Evolutionary conservation across 768 basidiomycete species (phyloP).

Genomic region (Termitomyces heimii): DNA sequence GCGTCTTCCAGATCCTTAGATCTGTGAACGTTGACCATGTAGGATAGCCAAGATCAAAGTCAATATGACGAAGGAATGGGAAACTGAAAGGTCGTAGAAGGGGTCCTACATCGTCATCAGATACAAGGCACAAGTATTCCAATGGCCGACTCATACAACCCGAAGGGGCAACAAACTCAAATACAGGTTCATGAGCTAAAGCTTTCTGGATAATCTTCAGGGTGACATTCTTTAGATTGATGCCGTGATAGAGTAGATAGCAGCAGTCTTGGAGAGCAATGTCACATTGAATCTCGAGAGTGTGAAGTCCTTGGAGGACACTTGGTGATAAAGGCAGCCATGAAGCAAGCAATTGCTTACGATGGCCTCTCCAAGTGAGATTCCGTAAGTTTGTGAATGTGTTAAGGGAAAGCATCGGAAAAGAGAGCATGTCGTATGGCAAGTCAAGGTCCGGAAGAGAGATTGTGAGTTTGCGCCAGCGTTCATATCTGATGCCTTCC

Average conservation of each 20-base stretch:
- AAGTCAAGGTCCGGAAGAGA: background rate
- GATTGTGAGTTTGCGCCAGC: background rate
- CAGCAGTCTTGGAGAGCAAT: background rate
- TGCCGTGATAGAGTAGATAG: background rate
- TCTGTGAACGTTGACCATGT: background rate
- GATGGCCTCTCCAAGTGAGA: background rate
- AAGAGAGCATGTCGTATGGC: background rate
- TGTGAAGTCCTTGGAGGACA: background rate
- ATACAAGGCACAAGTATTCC: background rate
- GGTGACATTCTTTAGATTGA: background rate
- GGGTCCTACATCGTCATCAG: background rate
- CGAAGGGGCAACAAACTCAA: background rate
- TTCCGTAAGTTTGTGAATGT: background rate
- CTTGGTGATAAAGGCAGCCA: background rate
- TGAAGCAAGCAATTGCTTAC: background rate
- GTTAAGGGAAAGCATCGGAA: background rate
- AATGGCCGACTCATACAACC: background rate
- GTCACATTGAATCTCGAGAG: background rate
- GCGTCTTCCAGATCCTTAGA: background rate
- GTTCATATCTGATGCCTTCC: background rate
- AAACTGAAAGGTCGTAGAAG: background rate
- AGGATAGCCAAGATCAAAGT: background rate
- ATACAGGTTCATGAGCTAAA: background rate
- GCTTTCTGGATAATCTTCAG: background rate
- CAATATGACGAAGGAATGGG: background rate